Conservation (phyloP, 2,329 filamentous ascomycete species). For the Botryosphaeria dothidea region DNA sequence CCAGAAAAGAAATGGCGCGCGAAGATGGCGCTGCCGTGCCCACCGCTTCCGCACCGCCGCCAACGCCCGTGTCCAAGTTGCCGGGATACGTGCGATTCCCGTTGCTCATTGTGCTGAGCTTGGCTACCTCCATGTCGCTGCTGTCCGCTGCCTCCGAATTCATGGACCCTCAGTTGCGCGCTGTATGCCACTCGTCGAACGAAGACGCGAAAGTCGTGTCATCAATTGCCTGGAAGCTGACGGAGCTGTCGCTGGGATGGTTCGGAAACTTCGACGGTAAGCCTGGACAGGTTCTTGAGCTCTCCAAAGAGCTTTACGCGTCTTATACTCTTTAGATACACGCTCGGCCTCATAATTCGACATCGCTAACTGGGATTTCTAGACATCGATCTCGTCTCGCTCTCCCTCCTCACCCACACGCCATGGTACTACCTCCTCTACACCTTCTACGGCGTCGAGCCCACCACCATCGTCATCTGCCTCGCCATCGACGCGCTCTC, state of each 20-base stretch:
- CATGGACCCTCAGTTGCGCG: slow-evolving; percentile 65
- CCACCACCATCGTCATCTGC: slow-evolving; percentile 60
- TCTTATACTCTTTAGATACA: slow-evolving; percentile 43
- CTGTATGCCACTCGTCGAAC: slow-evolving; percentile 64
- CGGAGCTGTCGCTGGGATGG: slow-evolving; percentile 74
- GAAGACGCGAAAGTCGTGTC: slow-evolving; percentile 61
- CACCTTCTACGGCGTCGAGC: slow-evolving; percentile 73
- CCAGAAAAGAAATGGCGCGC: slow-evolving; percentile 14
- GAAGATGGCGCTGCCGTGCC: slow-evolving; percentile 16
- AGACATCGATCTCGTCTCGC: slow-evolving; percentile 47
- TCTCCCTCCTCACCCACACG: slow-evolving; percentile 66
- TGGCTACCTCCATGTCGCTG: slow-evolving; percentile 64
- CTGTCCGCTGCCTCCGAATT: slow-evolving; percentile 63
- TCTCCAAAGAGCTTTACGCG: background rate
- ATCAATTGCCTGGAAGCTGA: slow-evolving; percentile 58
- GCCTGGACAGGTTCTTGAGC: slow-evolving; percentile 21
- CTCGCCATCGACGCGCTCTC: slow-evolving; percentile 69
- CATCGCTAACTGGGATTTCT: slow-evolving; percentile 23
- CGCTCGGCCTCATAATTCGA: background rate
- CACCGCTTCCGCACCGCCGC: slow-evolving; percentile 27
- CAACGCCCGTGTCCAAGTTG: slow-evolving; percentile 31
- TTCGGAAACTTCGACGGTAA: slow-evolving; percentile 71
- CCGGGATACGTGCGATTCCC: slow-evolving; percentile 41
- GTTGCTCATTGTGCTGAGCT: slow-evolving; percentile 52
- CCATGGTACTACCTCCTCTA: slow-evolving; percentile 75